Evolutionary conservation across 139 green algal species (phyloP).

Genomic region (Monoraphidium neglectum): DNA sequence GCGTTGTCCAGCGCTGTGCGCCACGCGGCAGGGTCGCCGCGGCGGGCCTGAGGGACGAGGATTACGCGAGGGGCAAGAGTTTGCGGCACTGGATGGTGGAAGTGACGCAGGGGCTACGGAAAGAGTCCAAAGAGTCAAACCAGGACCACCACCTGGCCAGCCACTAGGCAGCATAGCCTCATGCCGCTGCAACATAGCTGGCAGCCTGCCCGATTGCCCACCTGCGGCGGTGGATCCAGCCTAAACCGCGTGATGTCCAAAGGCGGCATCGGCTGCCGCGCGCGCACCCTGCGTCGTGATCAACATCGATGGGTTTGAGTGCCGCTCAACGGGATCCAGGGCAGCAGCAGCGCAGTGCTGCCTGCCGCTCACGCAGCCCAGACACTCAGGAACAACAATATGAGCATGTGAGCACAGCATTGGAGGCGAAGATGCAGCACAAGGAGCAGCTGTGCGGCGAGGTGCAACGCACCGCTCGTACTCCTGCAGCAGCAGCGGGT

Average conservation of each 20-base stretch:
- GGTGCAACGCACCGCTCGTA: conserved; percentile 41
- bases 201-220: background rate
- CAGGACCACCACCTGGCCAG: too few species aligned
- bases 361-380: background rate
- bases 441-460: background rate
- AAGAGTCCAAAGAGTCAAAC: too few species aligned
- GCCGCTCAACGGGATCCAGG: too few species aligned
- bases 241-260: conserved; percentile 70
- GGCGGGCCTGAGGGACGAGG: too few species aligned
- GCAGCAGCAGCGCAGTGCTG: too few species aligned
- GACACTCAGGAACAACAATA: background rate
- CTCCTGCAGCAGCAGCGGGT: conserved; percentile 64
- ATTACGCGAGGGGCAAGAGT: too few species aligned
- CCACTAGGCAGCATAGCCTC: too few species aligned
- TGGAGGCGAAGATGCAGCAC: too few species aligned
- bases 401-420: too few species aligned
- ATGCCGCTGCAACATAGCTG: too few species aligned
- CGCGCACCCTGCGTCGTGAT: conserved; percentile 46
- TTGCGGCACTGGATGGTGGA: background rate
- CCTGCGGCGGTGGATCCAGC: conserved; percentile 58
- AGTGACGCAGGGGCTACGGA: too few species aligned
- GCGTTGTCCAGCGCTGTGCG: conserved; percentile 68
- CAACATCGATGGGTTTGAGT: too few species aligned
- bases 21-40: conserved; percentile 64
- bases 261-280: conserved; percentile 47